phyloP scores from a whole-genome alignment of 805 yeast species.

The Spathaspora sp. region DNA sequence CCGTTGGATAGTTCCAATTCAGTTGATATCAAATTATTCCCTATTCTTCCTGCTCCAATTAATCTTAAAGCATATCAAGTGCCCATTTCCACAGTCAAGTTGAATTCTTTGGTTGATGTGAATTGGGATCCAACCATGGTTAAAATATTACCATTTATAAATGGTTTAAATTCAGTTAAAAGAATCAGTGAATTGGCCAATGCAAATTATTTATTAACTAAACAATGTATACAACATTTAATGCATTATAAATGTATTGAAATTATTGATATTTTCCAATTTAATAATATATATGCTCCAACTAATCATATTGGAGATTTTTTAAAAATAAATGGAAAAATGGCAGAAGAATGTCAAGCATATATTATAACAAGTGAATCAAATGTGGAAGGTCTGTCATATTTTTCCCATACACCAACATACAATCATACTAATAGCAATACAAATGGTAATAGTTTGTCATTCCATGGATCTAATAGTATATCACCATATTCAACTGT shows the following conservation, averaged over 20 bases:
- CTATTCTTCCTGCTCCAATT: conserved; percentile 79
- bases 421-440: conserved; percentile 4
- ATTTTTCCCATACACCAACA: conserved; percentile 23
- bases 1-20: conserved; percentile 88
- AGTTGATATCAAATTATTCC: conserved; percentile 91
- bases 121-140: conserved; percentile 98
- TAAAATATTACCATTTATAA: conserved; percentile 76
- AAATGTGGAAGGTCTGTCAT: conserved; percentile 16
- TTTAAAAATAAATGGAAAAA: conserved; percentile 47
- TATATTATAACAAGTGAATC: conserved; percentile 55
- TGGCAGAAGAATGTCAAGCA: conserved; percentile 82
- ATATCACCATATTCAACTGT: neutral
- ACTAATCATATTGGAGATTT: conserved; percentile 74
- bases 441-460: neutral
- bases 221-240: conserved; percentile 86
- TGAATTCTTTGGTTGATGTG: conserved; percentile 72
- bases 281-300: conserved; percentile 83
- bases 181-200: conserved; percentile 75
- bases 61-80: conserved; percentile 78
- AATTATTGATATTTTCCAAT: conserved; percentile 84
- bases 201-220: conserved; percentile 73
- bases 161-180: conserved; percentile 82
- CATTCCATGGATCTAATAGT: conserved; percentile 3
- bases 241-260: conserved; percentile 85
- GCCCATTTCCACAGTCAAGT: conserved; percentile 82